Base-by-base conservation (phyloP, 139 green algal species). In the Astrephomene gubernaculifera region DNA sequence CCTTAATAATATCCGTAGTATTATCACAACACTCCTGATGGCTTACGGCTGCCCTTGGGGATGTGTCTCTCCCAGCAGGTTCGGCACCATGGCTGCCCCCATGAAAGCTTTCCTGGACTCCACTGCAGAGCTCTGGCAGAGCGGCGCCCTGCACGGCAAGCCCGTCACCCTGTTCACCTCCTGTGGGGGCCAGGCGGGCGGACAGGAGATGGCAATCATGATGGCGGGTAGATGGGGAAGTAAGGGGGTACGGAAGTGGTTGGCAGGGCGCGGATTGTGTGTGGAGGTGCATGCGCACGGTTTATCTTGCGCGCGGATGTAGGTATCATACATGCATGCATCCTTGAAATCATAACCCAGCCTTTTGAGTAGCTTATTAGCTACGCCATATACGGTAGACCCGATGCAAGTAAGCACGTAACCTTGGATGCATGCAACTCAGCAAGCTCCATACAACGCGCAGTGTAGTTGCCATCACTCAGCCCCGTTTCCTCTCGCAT, bases 71-170 rank as follows among this genome's bases (percentile, higher is more conserved):
- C 25, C n/a, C 8, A 24, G 35, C 86, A 91, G 90, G 68, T 95
- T 94, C 87, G 92, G 92, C 36, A 91, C 91, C 88, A 94, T 95
- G 90, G 64, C 82, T 71, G 88, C 88, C 24, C 92, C 95, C 83
- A 92, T 95, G 84, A 90, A 91, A 73, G 64, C 92, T 29, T 94
- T 98, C 86, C 90, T 95, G 57, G 94, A 97, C 70, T 74, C 88
- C 36, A 97, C 94, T 4, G 94, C 93, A 29, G 38, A 72, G 24
- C 92, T 73, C 38, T 88, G 83, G 76, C 10, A 33, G 21, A 38
- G 31, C 21, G 89, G 90, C 25, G 81, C 86, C 2, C 88, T 97
- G 73, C 82, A 82, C 5, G 92, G 93, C 82, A 97, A 98, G 88
- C 92, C 95, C 2, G 89, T 85, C 35, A 41, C 52, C 43, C 61